Conservation (phyloP, 148 eudicot species). For the Spergularia marina region DNA sequence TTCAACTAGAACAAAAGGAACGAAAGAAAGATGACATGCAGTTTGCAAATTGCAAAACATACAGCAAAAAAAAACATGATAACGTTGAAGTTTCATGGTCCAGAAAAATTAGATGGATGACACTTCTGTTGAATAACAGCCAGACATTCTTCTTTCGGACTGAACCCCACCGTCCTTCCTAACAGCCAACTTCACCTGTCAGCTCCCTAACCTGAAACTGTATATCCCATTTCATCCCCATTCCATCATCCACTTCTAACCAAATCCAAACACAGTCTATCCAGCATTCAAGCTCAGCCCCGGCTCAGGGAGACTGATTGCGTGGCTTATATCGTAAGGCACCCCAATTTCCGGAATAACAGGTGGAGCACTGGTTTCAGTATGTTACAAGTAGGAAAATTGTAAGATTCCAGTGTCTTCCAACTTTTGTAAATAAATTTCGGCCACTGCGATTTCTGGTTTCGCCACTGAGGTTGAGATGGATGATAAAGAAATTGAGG, state of each 20-base stretch:
- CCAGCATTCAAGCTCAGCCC: not conserved
- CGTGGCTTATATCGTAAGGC: not conserved
- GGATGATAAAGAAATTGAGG: conserved; percentile 27
- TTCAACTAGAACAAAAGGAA: no score
- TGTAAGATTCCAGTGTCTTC: no score
- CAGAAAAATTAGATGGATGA: not conserved
- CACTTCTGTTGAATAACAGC: conserved; percentile 7
- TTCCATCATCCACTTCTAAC: not conserved
- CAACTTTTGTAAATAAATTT: not conserved
- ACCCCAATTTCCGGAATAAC: not conserved
- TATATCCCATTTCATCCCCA: not conserved
- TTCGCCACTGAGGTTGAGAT: conserved; percentile 18
- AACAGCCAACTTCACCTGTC: not conserved
- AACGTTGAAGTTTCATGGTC: conserved; percentile 5
- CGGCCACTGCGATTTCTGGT: not conserved
- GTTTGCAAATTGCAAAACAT: no score
- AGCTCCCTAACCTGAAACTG: not conserved
- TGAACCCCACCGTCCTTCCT: not conserved
- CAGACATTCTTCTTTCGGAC: conserved; percentile 12
- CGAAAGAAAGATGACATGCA: no score
- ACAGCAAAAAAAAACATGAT: no score
- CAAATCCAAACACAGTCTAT: not conserved
- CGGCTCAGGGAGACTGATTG: not conserved
- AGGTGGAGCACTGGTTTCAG: no score
- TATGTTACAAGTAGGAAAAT: no score